A percentile compares a stretch with the other conserved stretches of the same genome.
phyloP scores from a whole-genome alignment of 768 basidiomycete genomes.

The Boletellus sp. region DNA sequence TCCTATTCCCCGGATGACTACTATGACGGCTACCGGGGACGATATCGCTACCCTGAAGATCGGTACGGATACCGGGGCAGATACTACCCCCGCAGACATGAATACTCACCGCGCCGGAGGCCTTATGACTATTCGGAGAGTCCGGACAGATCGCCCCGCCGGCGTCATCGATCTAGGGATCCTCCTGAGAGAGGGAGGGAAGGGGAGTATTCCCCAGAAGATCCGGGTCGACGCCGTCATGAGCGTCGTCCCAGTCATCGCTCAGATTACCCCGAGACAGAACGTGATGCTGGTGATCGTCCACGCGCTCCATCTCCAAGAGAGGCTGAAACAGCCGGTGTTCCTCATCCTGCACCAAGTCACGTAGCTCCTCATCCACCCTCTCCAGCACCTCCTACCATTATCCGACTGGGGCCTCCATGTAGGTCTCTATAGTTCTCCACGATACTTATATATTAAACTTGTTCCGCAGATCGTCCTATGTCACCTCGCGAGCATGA shows the following conservation, averaged over 20 bases:
- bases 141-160: constrained; percentile 7
- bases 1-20: constrained; percentile 20
- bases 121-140: constrained; percentile 1
- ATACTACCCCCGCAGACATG: constrained; percentile 15
- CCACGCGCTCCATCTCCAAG: constrained; percentile 9
- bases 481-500: constrained; percentile 13
- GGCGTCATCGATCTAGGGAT: neutral
- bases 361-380: constrained; percentile 1
- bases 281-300: constrained; percentile 15
- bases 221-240: neutral
- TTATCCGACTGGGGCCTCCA: constrained; percentile 25
- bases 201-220: constrained; percentile 10
- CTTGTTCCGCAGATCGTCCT: constrained; percentile 13
- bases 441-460: constrained; percentile 1
- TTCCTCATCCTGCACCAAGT: constrained; percentile 3
- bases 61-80: constrained; percentile 9
- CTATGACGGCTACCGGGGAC: constrained; percentile 1
- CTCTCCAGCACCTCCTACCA: constrained; percentile 27
- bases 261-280: constrained; percentile 6
- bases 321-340: constrained; percentile 8
- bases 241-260: constrained; percentile 17
- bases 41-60: constrained; percentile 14
- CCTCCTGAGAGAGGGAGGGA: neutral
- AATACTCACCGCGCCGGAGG: constrained; percentile 6
- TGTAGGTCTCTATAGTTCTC: constrained; percentile 12